A percentile compares a stretch with the other conserved stretches of the same genome.
phyloP scores from a whole-genome alignment of 2,329 filamentous ascomycete genomes.

The Alternaria solani region DNA sequence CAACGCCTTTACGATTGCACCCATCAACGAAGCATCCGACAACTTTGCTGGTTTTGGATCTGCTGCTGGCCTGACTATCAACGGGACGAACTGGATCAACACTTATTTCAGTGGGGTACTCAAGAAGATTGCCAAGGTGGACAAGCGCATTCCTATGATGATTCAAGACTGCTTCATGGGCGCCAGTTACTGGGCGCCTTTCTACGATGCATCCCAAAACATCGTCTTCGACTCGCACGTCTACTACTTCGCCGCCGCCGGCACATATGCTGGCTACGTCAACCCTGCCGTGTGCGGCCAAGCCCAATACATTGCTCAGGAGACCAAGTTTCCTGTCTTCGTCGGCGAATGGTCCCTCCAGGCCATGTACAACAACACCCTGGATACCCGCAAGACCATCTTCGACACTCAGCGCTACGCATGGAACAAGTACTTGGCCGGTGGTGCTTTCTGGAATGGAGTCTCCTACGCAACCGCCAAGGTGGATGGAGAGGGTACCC shows the following conservation, averaged over 20 bases:
- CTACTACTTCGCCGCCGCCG: conserved; percentile 33
- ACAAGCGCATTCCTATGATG: conserved; percentile 24
- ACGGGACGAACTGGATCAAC: conserved; percentile 43
- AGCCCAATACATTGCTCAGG: background rate
- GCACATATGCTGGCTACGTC: background rate
- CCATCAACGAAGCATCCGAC: conserved; percentile 52
- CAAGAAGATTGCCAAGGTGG: conserved; percentile 21
- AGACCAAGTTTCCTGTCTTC: conserved; percentile 14
- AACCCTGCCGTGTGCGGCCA: background rate
- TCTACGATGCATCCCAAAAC: conserved; percentile 15
- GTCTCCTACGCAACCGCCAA: background rate
- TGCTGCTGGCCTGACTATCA: conserved; percentile 38
- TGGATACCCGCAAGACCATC: conserved; percentile 4
- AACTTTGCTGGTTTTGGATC: conserved; percentile 47
- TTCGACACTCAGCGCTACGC: conserved; percentile 15
- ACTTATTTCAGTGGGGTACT: conserved; percentile 41
- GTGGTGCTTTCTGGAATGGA: conserved; percentile 14
- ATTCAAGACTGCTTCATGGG: conserved; percentile 30
- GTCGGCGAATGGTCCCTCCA: conserved; percentile 19
- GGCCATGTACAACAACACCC: conserved; percentile 15
- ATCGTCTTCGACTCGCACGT: conserved; percentile 35
- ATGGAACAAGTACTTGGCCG: conserved; percentile 12
- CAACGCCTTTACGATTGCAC: conserved; percentile 46
- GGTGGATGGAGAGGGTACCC: conserved; percentile 17
- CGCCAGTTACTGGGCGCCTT: conserved; percentile 27